Base-by-base conservation (phyloP, 805 yeast genomes). In the Ogataea corticis region DNA sequence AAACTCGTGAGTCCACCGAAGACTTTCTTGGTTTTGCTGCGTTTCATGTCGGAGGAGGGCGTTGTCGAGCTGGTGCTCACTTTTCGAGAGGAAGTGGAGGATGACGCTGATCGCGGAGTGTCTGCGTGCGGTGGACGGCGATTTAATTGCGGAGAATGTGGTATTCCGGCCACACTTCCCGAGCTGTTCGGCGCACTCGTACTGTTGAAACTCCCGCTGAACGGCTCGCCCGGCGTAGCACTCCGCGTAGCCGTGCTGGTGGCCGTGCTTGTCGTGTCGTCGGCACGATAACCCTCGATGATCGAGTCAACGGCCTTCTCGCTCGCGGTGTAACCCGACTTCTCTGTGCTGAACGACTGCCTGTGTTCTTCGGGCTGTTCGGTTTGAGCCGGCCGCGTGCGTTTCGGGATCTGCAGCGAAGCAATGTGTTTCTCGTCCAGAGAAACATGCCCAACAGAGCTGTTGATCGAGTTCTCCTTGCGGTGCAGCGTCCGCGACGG, bases 1-100 rank as follows among this genome's bases (percentile, higher is more conserved):
- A 75, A 67, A 29, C 69, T 77, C 2, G 82, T 66, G 42, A 85
- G 72, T 2, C 80, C 84, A 5, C 82, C 85, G 48, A 78, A 76
- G 45, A 82, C 76, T 45, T 79, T 72, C 49, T 71, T 76, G 1
- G 79, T 76, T 51, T 73, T 75, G 51, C 71, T 73, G 43, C 74
- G 62, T 35, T 52, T 49, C 34, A 38, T 28, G 34, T 45, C 54
- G 9, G 49, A 21, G 4, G 51, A 38, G 14, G 52, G 48, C 7
- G 54, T 41, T 14, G 51, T 45, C 12, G 53, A 46, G 6, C 41
- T 45, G 35, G 36, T 43, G 38, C 49, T 51, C 21, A 32, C 46
- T 38, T 46, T 54, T 15, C 55, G 38, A 12, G 55, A 44, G 11
- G 55, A 45, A n/a, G 37, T 34, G 17, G 55, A 48, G 31, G 51